phyloP scores from a whole-genome alignment of 345 rosid genomes.

The Gossypium anomalum region DNA sequence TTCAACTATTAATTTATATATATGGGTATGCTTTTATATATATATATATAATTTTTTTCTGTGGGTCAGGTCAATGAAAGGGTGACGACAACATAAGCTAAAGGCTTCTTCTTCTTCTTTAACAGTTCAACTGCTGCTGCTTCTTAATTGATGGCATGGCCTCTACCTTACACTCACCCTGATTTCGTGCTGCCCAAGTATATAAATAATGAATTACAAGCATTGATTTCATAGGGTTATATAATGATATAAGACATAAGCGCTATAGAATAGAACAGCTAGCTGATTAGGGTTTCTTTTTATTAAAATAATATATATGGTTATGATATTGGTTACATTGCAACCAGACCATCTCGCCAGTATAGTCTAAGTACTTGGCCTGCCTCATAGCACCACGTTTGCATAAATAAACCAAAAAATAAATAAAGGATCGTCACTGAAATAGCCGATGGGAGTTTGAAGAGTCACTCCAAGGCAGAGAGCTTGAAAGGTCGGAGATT shows the following conservation, averaged over 20 bases:
- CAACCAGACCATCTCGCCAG: background rate
- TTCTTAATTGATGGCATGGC: background rate
- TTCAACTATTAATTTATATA: too few species aligned
- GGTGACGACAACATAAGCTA: background rate
- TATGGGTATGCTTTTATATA: too few species aligned
- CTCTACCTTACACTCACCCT: background rate
- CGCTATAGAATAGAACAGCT: background rate
- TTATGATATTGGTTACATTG: background rate
- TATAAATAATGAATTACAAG: background rate
- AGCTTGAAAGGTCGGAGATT: background rate
- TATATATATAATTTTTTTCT: too few species aligned
- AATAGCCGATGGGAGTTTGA: background rate
- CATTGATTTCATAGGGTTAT: background rate
- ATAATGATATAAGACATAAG: too few species aligned
- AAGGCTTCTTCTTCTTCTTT: background rate
- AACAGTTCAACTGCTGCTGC: background rate
- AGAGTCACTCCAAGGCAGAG: background rate
- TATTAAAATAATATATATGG: background rate
- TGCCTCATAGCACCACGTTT: background rate
- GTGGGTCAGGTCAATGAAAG: background rate
- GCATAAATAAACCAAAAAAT: background rate
- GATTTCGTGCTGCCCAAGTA: background rate
- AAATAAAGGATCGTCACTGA: background rate
- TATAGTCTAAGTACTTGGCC: background rate
- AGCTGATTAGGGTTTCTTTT: background rate